These are phyloP conservation scores for Tetradesmus lagerheimii DNA, from an alignment of 139 green algal species.

Conservation along the genomic window DNA sequence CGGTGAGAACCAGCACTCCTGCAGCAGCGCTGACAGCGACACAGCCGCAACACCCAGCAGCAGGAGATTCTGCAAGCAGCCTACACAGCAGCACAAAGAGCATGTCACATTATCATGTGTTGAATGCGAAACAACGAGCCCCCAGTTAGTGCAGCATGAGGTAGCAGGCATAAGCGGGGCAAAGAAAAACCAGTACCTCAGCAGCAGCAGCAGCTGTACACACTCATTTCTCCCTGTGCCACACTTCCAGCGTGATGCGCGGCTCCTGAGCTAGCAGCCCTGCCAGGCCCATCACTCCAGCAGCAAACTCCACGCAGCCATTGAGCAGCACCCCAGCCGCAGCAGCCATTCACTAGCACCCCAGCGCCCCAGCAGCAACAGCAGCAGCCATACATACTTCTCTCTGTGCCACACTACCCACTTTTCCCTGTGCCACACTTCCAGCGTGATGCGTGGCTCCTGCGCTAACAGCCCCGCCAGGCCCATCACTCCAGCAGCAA, in stretches of 20 bases:
- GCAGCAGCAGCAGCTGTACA: not conserved
- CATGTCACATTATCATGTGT: too few species aligned
- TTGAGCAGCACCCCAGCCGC: not conserved
- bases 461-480: slow-evolving; percentile 61
- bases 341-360: not conserved
- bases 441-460: slow-evolving; percentile 62
- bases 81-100: not conserved
- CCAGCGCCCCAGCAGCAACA: too few species aligned
- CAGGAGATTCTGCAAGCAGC: slow-evolving; percentile 57
- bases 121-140: too few species aligned
- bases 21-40: slow-evolving; percentile 66
- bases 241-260: slow-evolving; percentile 64
- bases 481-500: slow-evolving; percentile 63
- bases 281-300: slow-evolving; percentile 67
- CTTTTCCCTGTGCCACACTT: slow-evolving; percentile 75
- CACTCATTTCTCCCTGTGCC: slow-evolving; percentile 68
- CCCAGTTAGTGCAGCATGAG: too few species aligned
- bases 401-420: too few species aligned
- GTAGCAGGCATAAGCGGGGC: too few species aligned
- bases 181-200: too few species aligned
- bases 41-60: slow-evolving; percentile 68
- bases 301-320: slow-evolving; percentile 58
- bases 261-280: slow-evolving; percentile 61
- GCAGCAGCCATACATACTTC: not conserved
- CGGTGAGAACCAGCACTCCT: slow-evolving; percentile 63